Percentiles rank a stretch among this genome's conserved stretches.
These are phyloP conservation scores for Paramecium biaurelia DNA, from an alignment of 73 alveolate species.

Conservation along the genomic window DNA sequence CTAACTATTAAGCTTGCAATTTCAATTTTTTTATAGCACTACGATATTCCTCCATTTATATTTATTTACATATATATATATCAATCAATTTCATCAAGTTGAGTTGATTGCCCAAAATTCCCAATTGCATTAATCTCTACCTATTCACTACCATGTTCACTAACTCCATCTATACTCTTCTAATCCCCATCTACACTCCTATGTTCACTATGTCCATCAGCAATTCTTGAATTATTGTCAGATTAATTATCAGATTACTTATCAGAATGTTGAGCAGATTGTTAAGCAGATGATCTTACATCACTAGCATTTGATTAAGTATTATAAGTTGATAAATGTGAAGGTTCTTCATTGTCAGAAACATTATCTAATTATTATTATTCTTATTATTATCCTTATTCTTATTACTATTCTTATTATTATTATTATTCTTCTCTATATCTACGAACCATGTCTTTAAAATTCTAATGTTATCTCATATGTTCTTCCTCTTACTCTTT, in stretches of 20 bases:
- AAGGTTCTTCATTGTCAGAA: not conserved
- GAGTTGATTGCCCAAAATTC: not conserved
- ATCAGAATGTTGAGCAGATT: not conserved
- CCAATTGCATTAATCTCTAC: conserved; percentile 3
- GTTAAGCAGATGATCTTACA: not conserved
- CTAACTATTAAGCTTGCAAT: not conserved
- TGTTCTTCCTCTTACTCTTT: conserved; percentile 93
- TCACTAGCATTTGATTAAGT: not conserved
- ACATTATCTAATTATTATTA: not conserved
- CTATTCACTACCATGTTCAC: conserved; percentile 3
- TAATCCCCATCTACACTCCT: not conserved
- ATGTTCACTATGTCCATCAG: not conserved
- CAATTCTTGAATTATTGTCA: not conserved
- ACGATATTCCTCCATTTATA: conserved; percentile 30
- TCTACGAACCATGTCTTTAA: conserved; percentile 76
- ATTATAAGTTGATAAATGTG: conserved; percentile 47
- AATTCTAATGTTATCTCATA: conserved; percentile 77
- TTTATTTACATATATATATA: not conserved
- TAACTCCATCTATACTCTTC: not conserved
- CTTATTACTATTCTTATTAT: conserved; percentile 41
- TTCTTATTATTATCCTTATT: not conserved
- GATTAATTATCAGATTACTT: not conserved
- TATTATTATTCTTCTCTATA: conserved; percentile 71
- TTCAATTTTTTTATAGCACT: conserved; percentile 5
- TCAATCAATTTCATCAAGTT: conserved; percentile 37